Base-by-base conservation (phyloP, 2,329 filamentous ascomycete species). In the Hymenoscyphus scutula region DNA sequence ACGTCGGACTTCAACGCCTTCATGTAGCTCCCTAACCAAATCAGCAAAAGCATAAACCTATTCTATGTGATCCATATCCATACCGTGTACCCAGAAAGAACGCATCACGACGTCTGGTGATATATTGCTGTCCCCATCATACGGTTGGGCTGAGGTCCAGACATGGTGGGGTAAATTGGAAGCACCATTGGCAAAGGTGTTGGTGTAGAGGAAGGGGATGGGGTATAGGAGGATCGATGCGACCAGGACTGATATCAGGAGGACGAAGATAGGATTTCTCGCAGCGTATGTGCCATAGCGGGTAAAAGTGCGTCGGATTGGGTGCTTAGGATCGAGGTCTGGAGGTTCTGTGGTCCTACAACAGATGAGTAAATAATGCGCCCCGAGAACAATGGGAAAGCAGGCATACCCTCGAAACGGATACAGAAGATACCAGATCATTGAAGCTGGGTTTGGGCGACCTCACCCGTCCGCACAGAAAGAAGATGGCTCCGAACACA, bases 351-450 rank as follows among this genome's bases (percentile, higher is more conserved):
- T 89, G 62, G 89, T 92, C 79, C 89, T 91, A 69, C 53, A 72
- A n/a, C n/a, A n/a, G 66, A 41, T 69, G 53, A 53, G 37, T 45
- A 37, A 69, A 57, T 55, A 41, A 27, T 45, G 41, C 27, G 34
- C 29, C 19, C 5, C n/a, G 17, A 11, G 53, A 15, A 7, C 51
- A 54, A 30, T 30, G 10, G 17, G 7, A 32, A 19, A 4, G 56
- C 32, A 51, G 76, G 77, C 56, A 41, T 23, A 90, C 89, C 89
- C 88, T 83, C 89, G 83, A 69, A 92, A 80, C 73, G 89, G 89
- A 78, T 89, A 92, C 68, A 92, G 79, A 58, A 92, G 77, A 79
- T 89, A 91, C 88, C 88, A 91, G 77, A 91, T 88, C 88, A 91
- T 82, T 57, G 66, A 63, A 60, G 64, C 65, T 55, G 64, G 65